These are phyloP conservation scores for Fusarium nelsonii DNA, from an alignment of 2,329 filamentous ascomycete genomes.

Conservation along the genomic window DNA sequence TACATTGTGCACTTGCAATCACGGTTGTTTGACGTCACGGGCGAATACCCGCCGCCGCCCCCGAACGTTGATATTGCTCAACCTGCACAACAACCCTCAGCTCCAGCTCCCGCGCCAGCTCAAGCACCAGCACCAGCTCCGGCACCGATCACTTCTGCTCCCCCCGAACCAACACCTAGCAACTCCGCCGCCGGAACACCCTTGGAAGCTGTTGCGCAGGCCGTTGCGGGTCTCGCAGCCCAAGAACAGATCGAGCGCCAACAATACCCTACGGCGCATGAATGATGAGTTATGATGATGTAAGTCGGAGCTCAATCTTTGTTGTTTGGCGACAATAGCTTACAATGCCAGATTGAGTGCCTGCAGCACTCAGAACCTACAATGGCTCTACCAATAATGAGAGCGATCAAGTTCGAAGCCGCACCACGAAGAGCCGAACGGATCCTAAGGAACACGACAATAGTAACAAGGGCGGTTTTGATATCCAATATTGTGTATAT, in stretches of 20 bases:
- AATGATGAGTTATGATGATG: conserved; percentile 7
- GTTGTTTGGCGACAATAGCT: conserved; percentile 16
- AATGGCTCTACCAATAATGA: conserved; percentile 65
- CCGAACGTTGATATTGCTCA: conserved; percentile 77
- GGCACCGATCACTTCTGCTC: conserved; percentile 1
- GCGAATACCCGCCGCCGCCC: conserved; percentile 87
- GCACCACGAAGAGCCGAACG: conserved; percentile 51
- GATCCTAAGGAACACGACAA: conserved; percentile 47
- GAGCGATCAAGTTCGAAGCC: conserved; percentile 56
- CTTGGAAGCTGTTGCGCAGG: conserved; percentile 65
- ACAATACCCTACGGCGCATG: conserved; percentile 50
- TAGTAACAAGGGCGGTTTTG: conserved; percentile 46
- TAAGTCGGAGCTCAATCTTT: neutral
- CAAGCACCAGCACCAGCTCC: neutral
- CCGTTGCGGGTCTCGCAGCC: conserved; percentile 59
- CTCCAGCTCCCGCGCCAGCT: conserved; percentile 40
- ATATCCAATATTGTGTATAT: conserved; percentile 58
- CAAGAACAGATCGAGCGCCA: conserved; percentile 57
- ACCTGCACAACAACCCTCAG: conserved; percentile 44
- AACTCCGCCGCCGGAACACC: conserved; percentile 54
- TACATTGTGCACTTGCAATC: conserved; percentile 94
- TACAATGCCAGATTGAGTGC: conserved; percentile 63
- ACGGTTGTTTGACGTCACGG: conserved; percentile 83
- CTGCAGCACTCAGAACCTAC: conserved; percentile 63
- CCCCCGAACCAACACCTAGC: conserved; percentile 43